These are phyloP conservation scores for Sclerospora graminicola DNA, from an alignment of 352 stramenopile genomes.

Conservation along the genomic window DNA sequence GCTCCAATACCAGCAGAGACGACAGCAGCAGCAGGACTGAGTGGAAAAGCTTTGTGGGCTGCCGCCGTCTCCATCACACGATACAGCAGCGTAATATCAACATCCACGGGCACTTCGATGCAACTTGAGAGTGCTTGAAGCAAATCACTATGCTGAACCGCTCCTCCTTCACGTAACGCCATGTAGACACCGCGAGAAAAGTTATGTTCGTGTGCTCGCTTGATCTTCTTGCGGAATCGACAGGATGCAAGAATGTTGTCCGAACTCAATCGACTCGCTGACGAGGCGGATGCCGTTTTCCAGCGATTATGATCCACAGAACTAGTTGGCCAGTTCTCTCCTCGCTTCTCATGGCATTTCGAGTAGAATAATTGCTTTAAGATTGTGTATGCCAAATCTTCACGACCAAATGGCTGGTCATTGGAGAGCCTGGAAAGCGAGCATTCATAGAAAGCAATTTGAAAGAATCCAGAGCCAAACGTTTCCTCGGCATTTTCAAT, in stretches of 20 bases:
- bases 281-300: slow-evolving; percentile 11
- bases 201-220: slow-evolving; percentile 80
- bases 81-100: slow-evolving; percentile 84
- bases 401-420: slow-evolving; percentile 12
- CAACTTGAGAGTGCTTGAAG: slow-evolving; percentile 81
- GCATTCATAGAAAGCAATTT: slow-evolving; percentile 83
- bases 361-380: slow-evolving; percentile 49
- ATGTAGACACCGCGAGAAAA: slow-evolving; percentile 84
- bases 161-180: slow-evolving; percentile 55
- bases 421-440: slow-evolving; percentile 52
- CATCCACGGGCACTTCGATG: slow-evolving; percentile 71
- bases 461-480: slow-evolving; percentile 69
- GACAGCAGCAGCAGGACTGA: slow-evolving; percentile 25
- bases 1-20: slow-evolving; percentile 30
- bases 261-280: slow-evolving; percentile 7
- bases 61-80: slow-evolving; percentile 57
- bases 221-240: slow-evolving; percentile 74
- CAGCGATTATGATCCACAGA: slow-evolving; percentile 13
- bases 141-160: slow-evolving; percentile 76
- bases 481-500: slow-evolving; percentile 43
- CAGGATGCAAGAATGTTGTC: slow-evolving; percentile 26
- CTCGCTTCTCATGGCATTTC: slow-evolving; percentile 6
- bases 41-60: slow-evolving; percentile 14
- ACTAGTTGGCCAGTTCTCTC: slow-evolving; percentile 15
- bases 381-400: slow-evolving; percentile 35